Base-by-base conservation (phyloP, 1,284 basidiomycete genomes). In the Moesziomyces parantarcticus region DNA sequence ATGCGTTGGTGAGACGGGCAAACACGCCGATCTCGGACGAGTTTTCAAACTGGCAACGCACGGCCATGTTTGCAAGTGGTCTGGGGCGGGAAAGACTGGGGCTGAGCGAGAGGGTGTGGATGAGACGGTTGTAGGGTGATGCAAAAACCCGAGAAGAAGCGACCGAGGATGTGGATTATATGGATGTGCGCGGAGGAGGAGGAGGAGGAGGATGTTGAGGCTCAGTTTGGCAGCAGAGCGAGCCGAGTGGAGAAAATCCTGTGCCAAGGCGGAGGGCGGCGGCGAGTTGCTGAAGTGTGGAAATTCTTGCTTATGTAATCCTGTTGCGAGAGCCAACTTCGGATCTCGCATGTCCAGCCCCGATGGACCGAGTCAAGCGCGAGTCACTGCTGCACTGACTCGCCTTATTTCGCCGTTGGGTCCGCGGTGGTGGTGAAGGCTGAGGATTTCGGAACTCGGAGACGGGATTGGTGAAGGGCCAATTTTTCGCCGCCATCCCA, bases 1-100 rank as follows among this genome's bases (percentile, higher is more conserved):
- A 88, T 84, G 87, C 85, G 88, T 99, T 98, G 81, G 96, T 98
- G 95, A 89, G 87, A 93, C 97, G 66, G 7, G 74, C 74, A 59
- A 82, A 78, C 39, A 96, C 93, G 82, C 94, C 93, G 78, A 98
- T 90, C 83, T 98, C 95, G 86, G 92, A 94, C 85, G 90, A 94
- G 87, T 97, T 97, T 87, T 99, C 95, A 83, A 97, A 99, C 87
- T 84, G 81, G 50, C 83, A 84, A 70, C 85, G 74, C 3, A 75
- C 67, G 44, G 72, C 73, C 76, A 73, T 80, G 45, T 46, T 68
- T 48, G 43, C 46, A 20, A 13, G 26, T 26, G 26, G 26, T 26
- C n/a, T n/a, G n/a, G n/a, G n/a, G n/a, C n/a, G n/a, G n/a, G n/a
- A n/a, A n/a, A n/a, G n/a, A n/a, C n/a, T n/a, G n/a, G n/a, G n/a